Conservation (phyloP, 768 basidiomycete genomes). For the Russula sp. region DNA sequence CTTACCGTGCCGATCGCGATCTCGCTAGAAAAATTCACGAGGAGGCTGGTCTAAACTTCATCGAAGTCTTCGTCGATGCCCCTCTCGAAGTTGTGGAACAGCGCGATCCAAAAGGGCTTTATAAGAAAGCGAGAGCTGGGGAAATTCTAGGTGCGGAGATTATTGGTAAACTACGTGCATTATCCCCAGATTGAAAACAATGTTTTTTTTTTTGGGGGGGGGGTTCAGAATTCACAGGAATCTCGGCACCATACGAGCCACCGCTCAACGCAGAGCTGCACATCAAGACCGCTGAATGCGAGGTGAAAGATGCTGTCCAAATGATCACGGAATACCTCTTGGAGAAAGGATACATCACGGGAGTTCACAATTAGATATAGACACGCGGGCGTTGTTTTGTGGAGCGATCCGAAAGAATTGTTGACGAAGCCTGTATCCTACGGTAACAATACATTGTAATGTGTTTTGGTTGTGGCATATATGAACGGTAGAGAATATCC, state of each 20-base stretch:
- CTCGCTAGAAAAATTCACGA: conserved; percentile 81
- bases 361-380: conserved; percentile 12
- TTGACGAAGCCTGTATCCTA: conserved; percentile 7
- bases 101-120: conserved; percentile 96
- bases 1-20: conserved; percentile 85
- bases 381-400: neutral
- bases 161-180: neutral
- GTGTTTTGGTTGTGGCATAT: neutral
- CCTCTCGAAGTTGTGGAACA: conserved; percentile 83
- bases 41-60: conserved; percentile 67
- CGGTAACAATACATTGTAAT: conserved; percentile 3
- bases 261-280: conserved; percentile 86
- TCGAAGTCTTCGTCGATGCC: conserved; percentile 95
- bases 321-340: conserved; percentile 78
- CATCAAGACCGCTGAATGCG: conserved; percentile 79
- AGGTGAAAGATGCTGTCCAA: conserved; percentile 74
- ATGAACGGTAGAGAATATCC: conserved; percentile 1
- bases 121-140: conserved; percentile 93
- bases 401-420: conserved; percentile 1
- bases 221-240: conserved; percentile 87
- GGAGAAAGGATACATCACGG: conserved; percentile 46
- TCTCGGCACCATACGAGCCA: conserved; percentile 94
- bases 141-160: conserved; percentile 80
- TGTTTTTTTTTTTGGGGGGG: neutral
- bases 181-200: neutral